Evolutionary conservation across 345 rosid genomes (phyloP).

Genomic region (Cardamine chenopodiifolia): DNA sequence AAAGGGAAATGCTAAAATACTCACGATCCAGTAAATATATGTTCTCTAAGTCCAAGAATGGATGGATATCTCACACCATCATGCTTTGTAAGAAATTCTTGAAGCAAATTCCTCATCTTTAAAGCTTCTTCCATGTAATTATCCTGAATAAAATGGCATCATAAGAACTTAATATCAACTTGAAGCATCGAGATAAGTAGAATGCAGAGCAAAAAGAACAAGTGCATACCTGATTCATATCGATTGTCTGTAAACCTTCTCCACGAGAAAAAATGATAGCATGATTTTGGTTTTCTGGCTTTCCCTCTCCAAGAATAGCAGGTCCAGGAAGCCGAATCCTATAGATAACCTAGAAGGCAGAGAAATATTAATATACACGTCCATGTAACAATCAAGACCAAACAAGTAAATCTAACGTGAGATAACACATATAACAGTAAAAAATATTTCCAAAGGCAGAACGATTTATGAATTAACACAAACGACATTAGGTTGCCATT

Average conservation of each 20-base stretch:
- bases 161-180: neutral
- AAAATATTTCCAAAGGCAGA: neutral
- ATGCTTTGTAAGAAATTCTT: conserved; percentile 93
- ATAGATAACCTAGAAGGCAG: conserved; percentile 79
- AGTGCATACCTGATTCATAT: conserved; percentile 88
- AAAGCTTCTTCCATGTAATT: conserved; percentile 99
- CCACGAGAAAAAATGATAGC: conserved; percentile 97
- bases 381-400: conserved; percentile 7
- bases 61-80: conserved; percentile 93
- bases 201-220: neutral
- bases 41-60: conserved; percentile 98
- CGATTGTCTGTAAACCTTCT: conserved; percentile 97
- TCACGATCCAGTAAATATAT: conserved; percentile 99
- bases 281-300: conserved; percentile 99
- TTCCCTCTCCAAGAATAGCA: conserved; percentile 98
- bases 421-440: conserved; percentile 4
- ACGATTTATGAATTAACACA: neutral
- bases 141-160: conserved; percentile 54
- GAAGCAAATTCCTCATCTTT: conserved; percentile 92
- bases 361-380: neutral
- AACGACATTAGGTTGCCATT: neutral
- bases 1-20: conserved; percentile 24
- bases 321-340: conserved; percentile 94
- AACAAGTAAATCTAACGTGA: conserved; percentile 5
- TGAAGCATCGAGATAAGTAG: neutral